Conservation (phyloP, 148 eudicot species). For the Gaultheria prostrata region DNA sequence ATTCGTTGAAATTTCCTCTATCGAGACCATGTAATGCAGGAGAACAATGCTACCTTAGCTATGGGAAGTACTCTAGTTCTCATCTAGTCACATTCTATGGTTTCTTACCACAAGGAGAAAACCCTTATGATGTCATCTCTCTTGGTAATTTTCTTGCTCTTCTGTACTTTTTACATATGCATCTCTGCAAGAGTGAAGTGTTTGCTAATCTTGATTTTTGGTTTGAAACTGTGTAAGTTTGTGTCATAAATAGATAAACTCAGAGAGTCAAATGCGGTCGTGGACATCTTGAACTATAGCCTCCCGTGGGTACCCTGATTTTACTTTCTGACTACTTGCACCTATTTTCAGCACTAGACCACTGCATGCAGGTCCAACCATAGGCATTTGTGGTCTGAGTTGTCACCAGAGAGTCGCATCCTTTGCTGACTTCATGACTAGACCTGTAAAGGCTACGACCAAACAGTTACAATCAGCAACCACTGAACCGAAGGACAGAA, state of each 20-base stretch:
- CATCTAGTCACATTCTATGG: slow-evolving; percentile 91
- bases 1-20: slow-evolving; percentile 67
- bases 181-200: not conserved
- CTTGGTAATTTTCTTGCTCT: slow-evolving; percentile 46
- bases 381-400: not conserved
- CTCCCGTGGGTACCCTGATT: not conserved
- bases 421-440: not conserved
- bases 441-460: not conserved
- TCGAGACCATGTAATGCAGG: slow-evolving; percentile 80
- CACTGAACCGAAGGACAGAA: not conserved
- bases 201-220: not conserved
- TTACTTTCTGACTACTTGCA: not conserved
- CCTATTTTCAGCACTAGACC: not conserved
- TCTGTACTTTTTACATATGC: not conserved
- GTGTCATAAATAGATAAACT: not conserved
- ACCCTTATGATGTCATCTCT: slow-evolving; percentile 79
- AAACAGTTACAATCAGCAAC: not conserved
- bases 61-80: slow-evolving; percentile 82
- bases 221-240: not conserved
- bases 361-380: not conserved
- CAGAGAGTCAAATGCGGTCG: not conserved
- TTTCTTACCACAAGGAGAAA: slow-evolving; percentile 61
- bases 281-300: not conserved
- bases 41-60: slow-evolving; percentile 86
- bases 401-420: not conserved